These are phyloP conservation scores for Teunomyces aglyptinius DNA, from an alignment of 805 yeast species.

Conservation along the genomic window DNA sequence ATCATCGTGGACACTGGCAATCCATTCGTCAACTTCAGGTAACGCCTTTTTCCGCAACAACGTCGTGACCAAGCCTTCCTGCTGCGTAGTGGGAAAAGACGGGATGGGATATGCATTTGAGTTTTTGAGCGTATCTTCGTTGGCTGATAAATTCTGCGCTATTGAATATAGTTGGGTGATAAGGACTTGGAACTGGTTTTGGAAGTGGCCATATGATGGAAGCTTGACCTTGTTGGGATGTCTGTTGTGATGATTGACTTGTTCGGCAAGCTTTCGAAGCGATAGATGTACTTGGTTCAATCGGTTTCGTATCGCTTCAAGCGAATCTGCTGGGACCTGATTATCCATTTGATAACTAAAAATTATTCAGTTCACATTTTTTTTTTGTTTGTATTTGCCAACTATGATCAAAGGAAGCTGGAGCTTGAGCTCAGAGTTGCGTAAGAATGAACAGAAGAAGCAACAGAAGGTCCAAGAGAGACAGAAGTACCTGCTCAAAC, in stretches of 20 bases:
- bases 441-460: slow-evolving; percentile 34
- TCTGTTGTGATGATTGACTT: slow-evolving; percentile 33
- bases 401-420: slow-evolving; percentile 26
- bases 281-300: slow-evolving; percentile 44
- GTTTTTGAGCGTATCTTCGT: slow-evolving; percentile 54
- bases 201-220: slow-evolving; percentile 62
- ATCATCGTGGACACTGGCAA: slow-evolving; percentile 23
- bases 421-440: slow-evolving; percentile 38
- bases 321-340: slow-evolving; percentile 34
- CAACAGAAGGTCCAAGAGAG: slow-evolving; percentile 35
- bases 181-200: slow-evolving; percentile 79
- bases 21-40: slow-evolving; percentile 92
- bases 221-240: slow-evolving; percentile 36
- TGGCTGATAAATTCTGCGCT: slow-evolving; percentile 63
- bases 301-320: slow-evolving; percentile 41
- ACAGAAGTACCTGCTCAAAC: slow-evolving; percentile 31
- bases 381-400: neutral
- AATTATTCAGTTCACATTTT: neutral
- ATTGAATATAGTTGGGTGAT: slow-evolving; percentile 79
- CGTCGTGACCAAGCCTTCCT: slow-evolving; percentile 80
- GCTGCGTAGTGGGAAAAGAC: slow-evolving; percentile 79
- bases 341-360: neutral
- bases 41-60: slow-evolving; percentile 80
- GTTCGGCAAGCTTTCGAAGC: slow-evolving; percentile 36
- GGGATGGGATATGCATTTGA: slow-evolving; percentile 85